Evolutionary conservation across 495 filamentous ascomycete species (phyloP), one percentile per base, ranked within the genome.

Genomic region (Cercophora scortea): DNA sequence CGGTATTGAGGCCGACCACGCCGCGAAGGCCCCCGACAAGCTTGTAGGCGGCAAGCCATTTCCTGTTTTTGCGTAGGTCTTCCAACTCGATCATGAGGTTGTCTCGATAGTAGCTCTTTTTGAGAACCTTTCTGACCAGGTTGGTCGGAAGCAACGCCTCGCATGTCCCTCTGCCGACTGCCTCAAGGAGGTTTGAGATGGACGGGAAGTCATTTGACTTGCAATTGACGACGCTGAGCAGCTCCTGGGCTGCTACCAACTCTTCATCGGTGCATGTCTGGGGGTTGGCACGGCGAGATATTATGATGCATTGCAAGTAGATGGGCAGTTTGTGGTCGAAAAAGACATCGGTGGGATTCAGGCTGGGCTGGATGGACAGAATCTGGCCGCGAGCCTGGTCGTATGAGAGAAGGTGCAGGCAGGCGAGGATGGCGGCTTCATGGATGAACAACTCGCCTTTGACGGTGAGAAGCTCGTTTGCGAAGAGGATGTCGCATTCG

Each of bases 41-140:
- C 32, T 51, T 58, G 44, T 58, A 51, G 19, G 55, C 55, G 35
- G 53, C 50, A 16, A 53, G 54, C 55, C 50, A 58, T 38, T 45
- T 45, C 4, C 50, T 45, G 11, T 19, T 11, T 3, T 18, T 16
- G 32, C 42, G 39, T 15, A 58, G 47, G 1, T 11, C 7, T 6
- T 50, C 33, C 4, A 58, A 36, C 25, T 54, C 51, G 3, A 18
- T 8, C 3, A 25, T 32, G 12, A 58, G 47, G 35, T 53, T 53
- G 12, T 40, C 51, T 3, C 51, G 42, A 43, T 58, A 58, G 32
- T 58, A 45, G 17, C 41, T 51, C 34, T 32, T 41, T 42, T 48
- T 51, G 11, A 58, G 39, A 8, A 41, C 41, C 47, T 42, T 43
- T 25, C 36, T 45, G 39, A 56, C 38, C n/a, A 56, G 43, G 13